Evolutionary conservation across 768 basidiomycete species (phyloP), one percentile per base, ranked within the genome.

Genomic region (Psilocybe subaeruginosa): DNA sequence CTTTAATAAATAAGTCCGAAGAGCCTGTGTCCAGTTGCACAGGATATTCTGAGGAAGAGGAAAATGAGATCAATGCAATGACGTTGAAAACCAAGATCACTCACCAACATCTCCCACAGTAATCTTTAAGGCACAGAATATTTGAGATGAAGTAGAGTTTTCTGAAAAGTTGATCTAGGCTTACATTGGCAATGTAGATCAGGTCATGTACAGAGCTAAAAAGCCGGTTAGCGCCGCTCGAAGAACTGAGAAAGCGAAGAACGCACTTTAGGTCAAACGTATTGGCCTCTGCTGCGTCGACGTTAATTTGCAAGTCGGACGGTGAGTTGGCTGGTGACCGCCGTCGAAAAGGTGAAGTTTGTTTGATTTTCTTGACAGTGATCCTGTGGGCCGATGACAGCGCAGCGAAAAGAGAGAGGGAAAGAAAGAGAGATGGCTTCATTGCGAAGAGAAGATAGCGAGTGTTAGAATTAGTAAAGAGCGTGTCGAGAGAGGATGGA

Each of bases 11-110:
- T 31, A 95, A 80, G 74, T 95, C 93, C 64, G 85, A 90, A 8
- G 92, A 93, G 62, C 93, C 93, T 1, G 92, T 93, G 74, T 95
- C 93, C 51, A 95, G 77, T 72, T 95, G 93, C 12, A 93, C 84
- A 52, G 82, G 75, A 72, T 89, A 91, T 14, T 79, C 92, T 93
- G 63, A 1, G 8, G 50, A 39, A 49, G 23, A 29, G 14, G 62
- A 63, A 58, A 33, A 55, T 46, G 30, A 64, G 30, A 54, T 3
- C 11, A n/a, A 37, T 27, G 30, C 31, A 23, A 54, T 55, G 35
- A 29, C 27, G 9, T 31, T 30, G 7, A 30, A n/a, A 17, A 55
- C 30, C 16, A 8, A 37, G 23, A 45, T n/a, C 19, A 74, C 84
- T 64, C 52, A 92, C 91, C 76, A 59, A 70, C 74, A 55, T 82